Evolutionary conservation across 2,329 filamentous ascomycete species (phyloP).

Genomic region (Cadophora sp.): DNA sequence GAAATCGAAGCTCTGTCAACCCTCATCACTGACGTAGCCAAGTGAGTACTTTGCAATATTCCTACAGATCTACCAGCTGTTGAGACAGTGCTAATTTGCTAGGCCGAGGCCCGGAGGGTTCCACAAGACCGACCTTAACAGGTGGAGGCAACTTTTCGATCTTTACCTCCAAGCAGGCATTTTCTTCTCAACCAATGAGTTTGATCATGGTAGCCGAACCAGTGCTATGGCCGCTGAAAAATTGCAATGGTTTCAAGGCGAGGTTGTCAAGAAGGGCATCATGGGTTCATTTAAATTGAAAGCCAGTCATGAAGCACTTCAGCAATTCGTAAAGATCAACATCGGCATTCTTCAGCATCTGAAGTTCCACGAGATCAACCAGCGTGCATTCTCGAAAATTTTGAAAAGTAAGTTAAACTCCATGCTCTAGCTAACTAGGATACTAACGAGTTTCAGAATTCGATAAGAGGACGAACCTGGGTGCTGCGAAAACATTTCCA

Average conservation of each 20-base stretch:
- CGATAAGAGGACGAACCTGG: slow-evolving; percentile 81
- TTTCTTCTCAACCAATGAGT: slow-evolving; percentile 82
- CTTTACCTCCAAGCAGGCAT: slow-evolving; percentile 80
- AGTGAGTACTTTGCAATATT: slow-evolving; percentile 17
- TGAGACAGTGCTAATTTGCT: slow-evolving; percentile 2
- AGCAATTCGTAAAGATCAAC: slow-evolving; percentile 75
- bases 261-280: slow-evolving; percentile 66
- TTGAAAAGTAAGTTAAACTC: slow-evolving; percentile 71
- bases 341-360: slow-evolving; percentile 77
- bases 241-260: slow-evolving; percentile 72
- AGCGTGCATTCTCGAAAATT: slow-evolving; percentile 79
- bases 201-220: slow-evolving; percentile 70
- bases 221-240: slow-evolving; percentile 71
- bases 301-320: slow-evolving; percentile 68
- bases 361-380: slow-evolving; percentile 85
- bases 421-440: neutral
- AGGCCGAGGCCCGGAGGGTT: slow-evolving; percentile 61
- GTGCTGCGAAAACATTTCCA: slow-evolving; percentile 69
- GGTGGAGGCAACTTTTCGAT: slow-evolving; percentile 83
- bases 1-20: slow-evolving; percentile 69
- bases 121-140: slow-evolving; percentile 70
- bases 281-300: slow-evolving; percentile 68
- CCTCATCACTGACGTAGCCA: slow-evolving; percentile 49
- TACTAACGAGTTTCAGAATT: slow-evolving; percentile 65
- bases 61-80: neutral